Evolutionary conservation across 2,329 filamentous ascomycete genomes (phyloP).

Genomic region (Phaeosphaeriaceae sp.): DNA sequence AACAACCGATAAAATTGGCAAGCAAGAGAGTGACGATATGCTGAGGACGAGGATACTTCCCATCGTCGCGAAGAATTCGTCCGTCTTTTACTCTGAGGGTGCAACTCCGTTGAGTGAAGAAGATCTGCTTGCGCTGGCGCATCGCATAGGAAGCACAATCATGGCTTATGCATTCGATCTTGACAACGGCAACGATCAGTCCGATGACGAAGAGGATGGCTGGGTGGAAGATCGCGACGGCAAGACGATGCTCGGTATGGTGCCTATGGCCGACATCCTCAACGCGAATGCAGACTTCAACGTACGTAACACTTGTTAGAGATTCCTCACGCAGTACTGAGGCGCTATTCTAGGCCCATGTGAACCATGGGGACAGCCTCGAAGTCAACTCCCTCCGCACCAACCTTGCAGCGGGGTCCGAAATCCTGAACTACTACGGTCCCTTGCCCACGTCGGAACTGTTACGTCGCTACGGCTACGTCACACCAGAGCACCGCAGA

Average conservation of each 20-base stretch:
- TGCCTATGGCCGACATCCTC: conserved; percentile 33
- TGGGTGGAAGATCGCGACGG: conserved; percentile 33
- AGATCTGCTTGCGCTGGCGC: conserved; percentile 27
- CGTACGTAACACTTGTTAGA: conserved; percentile 2
- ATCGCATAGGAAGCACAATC: conserved; percentile 29
- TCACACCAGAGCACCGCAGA: conserved; percentile 25
- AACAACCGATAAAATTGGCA: conserved; percentile 29
- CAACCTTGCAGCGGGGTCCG: conserved; percentile 17
- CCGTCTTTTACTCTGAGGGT: conserved; percentile 16
- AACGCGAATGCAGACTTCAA: conserved; percentile 35
- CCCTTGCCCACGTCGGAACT: conserved; percentile 30
- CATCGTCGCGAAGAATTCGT: conserved; percentile 15
- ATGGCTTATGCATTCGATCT: conserved; percentile 36
- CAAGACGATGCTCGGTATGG: conserved; percentile 30
- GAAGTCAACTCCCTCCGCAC: conserved; percentile 24
- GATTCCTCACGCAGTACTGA: background rate
- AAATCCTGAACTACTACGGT: conserved; percentile 34
- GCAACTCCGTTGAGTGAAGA: conserved; percentile 4
- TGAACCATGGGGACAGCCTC: conserved; percentile 29
- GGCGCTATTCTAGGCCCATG: conserved; percentile 16
- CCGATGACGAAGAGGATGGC: conserved; percentile 29
- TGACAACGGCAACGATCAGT: conserved; percentile 22
- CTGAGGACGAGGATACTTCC: conserved; percentile 21
- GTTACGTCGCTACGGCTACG: conserved; percentile 30
- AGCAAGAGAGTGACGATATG: conserved; percentile 25